Percentiles rank a stretch among this genome's conserved stretches.
These are phyloP conservation scores for Gracilariopsis chorda DNA, from an alignment of 23 red algal genomes.

Conservation along the genomic window DNA sequence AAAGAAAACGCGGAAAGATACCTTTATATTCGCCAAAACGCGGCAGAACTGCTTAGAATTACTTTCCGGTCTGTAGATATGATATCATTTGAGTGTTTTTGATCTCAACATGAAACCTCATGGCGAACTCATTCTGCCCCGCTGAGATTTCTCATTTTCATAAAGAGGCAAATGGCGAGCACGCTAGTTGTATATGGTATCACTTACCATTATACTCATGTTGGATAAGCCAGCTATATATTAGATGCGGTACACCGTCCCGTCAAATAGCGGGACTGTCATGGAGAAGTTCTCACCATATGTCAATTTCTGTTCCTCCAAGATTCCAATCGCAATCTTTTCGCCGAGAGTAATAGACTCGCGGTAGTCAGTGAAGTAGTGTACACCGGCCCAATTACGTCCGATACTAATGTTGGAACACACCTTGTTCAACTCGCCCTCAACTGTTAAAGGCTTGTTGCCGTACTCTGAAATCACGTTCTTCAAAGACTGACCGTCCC, in stretches of 20 bases:
- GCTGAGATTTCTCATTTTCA: too few relatives aligned
- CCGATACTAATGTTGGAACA: conserved; percentile 68
- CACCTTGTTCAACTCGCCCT: conserved; percentile 69
- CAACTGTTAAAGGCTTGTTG: conserved; percentile 41
- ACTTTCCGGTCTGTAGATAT: too few relatives aligned
- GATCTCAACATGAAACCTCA: too few relatives aligned
- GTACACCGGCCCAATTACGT: conserved; percentile 66
- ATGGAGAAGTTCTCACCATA: conserved; percentile 55
- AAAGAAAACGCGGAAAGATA: too few relatives aligned
- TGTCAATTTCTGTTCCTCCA: conserved; percentile 60
- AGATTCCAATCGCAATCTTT: conserved; percentile 48
- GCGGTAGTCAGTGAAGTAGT: conserved; percentile 58
- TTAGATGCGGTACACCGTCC: not conserved
- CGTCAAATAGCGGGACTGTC: conserved; percentile 49
- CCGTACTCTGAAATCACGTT: not conserved
- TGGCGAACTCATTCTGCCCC: too few relatives aligned
- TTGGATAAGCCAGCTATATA: too few relatives aligned
- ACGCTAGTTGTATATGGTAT: too few relatives aligned
- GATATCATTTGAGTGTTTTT: too few relatives aligned
- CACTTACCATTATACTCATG: too few relatives aligned
- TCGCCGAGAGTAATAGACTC: conserved; percentile 56
- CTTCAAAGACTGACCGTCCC: not conserved
- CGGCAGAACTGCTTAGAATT: too few relatives aligned
- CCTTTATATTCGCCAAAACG: too few relatives aligned
- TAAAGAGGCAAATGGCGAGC: too few relatives aligned